These are phyloP conservation scores for Epichloe scottii DNA, from an alignment of 2,329 filamentous ascomycete genomes.

Conservation along the genomic window DNA sequence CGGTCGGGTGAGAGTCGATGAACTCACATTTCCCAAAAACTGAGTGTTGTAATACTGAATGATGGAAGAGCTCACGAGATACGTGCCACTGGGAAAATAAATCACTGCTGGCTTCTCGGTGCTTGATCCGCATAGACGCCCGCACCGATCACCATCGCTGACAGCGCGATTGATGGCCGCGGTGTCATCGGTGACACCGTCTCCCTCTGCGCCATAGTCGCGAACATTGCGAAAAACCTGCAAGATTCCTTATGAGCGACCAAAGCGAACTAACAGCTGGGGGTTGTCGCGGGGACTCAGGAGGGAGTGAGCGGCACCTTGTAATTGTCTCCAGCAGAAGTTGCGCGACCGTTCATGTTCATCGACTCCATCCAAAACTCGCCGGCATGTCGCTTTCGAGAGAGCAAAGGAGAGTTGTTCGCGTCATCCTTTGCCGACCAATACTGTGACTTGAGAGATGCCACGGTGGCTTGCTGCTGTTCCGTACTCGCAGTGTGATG, in stretches of 20 bases:
- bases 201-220: background rate
- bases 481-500: background rate
- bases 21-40: conserved; percentile 27
- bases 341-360: background rate
- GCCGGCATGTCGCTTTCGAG: background rate
- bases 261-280: background rate
- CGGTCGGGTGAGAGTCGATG: too few species aligned
- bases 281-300: background rate
- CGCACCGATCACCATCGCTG: conserved; percentile 22
- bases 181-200: conserved; percentile 19
- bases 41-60: conserved; percentile 53
- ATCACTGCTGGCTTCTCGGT: conserved; percentile 13
- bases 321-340: background rate
- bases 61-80: conserved; percentile 43
- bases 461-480: background rate
- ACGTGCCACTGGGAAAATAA: conserved; percentile 34
- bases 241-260: background rate
- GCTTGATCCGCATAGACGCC: conserved; percentile 18
- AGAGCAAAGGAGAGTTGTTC: background rate
- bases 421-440: background rate
- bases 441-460: background rate
- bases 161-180: conserved; percentile 38
- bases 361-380: background rate
- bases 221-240: background rate
- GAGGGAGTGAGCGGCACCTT: background rate